phyloP scores from a whole-genome alignment of 2,329 filamentous ascomycete species.

The Claviceps sorghi region DNA sequence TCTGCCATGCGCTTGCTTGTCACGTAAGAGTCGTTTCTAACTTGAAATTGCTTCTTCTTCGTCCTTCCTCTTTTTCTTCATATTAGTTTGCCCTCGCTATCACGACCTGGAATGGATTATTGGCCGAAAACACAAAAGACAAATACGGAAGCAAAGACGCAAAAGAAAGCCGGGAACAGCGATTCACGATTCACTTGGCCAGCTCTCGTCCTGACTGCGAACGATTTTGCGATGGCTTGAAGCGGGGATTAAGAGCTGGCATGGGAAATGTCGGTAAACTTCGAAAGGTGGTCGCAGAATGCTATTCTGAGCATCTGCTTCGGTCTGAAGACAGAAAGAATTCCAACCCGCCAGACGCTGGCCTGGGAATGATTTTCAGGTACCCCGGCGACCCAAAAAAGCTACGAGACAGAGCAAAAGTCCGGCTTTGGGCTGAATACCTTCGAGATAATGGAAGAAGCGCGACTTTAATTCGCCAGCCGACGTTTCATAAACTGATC shows the following conservation, averaged over 20 bases:
- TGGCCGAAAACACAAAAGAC: constrained; percentile 40
- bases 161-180: constrained; percentile 48
- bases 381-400: constrained; percentile 94
- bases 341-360: constrained; percentile 60
- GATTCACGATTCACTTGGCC: constrained; percentile 81
- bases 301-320: constrained; percentile 79
- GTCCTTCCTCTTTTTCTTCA: not conserved
- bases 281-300: constrained; percentile 64
- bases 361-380: constrained; percentile 78
- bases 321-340: constrained; percentile 48
- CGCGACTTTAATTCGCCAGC: constrained; percentile 79
- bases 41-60: not conserved
- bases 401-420: constrained; percentile 87
- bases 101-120: constrained; percentile 79
- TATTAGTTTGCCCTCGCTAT: constrained; percentile 73
- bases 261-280: constrained; percentile 81
- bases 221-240: constrained; percentile 89
- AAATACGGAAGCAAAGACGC: constrained; percentile 26
- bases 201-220: constrained; percentile 83
- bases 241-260: constrained; percentile 72
- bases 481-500: constrained; percentile 95
- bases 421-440: constrained; percentile 95
- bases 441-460: constrained; percentile 90
- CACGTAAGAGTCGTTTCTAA: not conserved
- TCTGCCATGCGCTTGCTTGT: not conserved